Base-by-base conservation (phyloP, 2,329 filamentous ascomycete genomes). In the Penicillium sp. region DNA sequence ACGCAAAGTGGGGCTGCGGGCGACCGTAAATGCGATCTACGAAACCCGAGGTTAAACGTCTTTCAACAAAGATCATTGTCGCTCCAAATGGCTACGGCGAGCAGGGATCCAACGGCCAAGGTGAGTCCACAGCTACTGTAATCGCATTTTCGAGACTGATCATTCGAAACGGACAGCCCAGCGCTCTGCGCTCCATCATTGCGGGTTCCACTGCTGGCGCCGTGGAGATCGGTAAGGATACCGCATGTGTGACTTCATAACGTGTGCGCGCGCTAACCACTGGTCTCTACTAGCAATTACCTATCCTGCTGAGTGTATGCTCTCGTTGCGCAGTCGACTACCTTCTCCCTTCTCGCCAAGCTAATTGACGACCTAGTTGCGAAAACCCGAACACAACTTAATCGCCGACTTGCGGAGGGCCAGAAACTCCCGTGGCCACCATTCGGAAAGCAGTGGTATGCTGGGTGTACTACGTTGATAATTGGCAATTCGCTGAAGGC, bases 401-500 rank as follows among this genome's bases (percentile, higher is more conserved):
- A 99, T 78, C 87, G 89, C 68, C 87, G 89, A 70, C 83, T 98
- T 71, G 83, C 90, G 52, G 88, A 90, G 58, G 89, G 89, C 51
- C 83, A 96, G 82, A 97, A 96, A 81, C 85, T 97, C 33, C 93
- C 94, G 56, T 97, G 92, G 91, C 95, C 95, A 46, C 91, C 92
- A 11, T 98, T 98, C 73, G 95, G 95, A 52, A 83, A 80, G 70
- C 92, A 96, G 78, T 99, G 95, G 95, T 99, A 99, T 78, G 94
- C 95, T 13, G 95, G 95, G 40, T 99, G 95, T 81, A 98, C 95
- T 51, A 98, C 95, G 30, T 81, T 97, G 75, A 96, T 99, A 61
- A 92, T 98, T 68, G 95, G 95, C 63, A 99, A 99, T 80, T 96
- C 93, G 56, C 84, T 95, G 75, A 99, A 99, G 82, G 95, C 95